Evolutionary conservation across 2,329 filamentous ascomycete genomes (phyloP), one percentile per base, ranked within the genome.

Genomic region (Parafenestella ontariensis): DNA sequence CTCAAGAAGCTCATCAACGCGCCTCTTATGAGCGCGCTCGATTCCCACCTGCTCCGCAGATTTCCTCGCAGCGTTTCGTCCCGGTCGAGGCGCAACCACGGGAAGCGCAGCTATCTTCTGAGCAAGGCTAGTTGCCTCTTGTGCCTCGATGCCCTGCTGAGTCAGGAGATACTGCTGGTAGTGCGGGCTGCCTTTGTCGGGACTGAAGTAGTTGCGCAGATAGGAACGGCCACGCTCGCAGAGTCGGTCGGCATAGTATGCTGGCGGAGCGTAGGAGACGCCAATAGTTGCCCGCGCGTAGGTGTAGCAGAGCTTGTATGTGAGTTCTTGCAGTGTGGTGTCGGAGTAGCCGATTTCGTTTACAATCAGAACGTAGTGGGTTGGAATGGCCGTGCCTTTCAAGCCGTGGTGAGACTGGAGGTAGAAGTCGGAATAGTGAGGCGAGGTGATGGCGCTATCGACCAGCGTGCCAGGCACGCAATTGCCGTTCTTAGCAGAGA

Each of bases 211-310:
- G 13, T 9, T 5, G 1, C 52, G 28, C 5, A 75, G 48, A 43
- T 72, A 76, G 6, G 23, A 24, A 3, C 59, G 48, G 0, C 54
- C 73, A 3, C 73, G 61, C n/a, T 74, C 70, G 56, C 72, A 75
- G 1, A 76, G 60, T 5, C 61, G 60, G 48, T 76, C 71, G 11
- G 73, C 74, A 34, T 70, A 70, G 63, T 76, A 76, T 2, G 73
- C 68, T 1, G 58, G 58, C 5, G 51, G 15, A 2, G 46, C 54
- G 24, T 58, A 55, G 2, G 53, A 57, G 7, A 59, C 53, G 10
- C 44, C 53, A 1, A n/a, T 46, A 1, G 50, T 59, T 1, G 57
- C 40, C 3, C 53, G 48, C 4, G 17, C 31, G 13, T 34, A 34
- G 13, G 31, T 34, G 8, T n/a, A 45, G 24, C 46, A 53, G 7